Evolutionary conservation across 441 rosid species (phyloP), one percentile per base, ranked within the genome.

Genomic region (Eutrema salsugineum): DNA sequence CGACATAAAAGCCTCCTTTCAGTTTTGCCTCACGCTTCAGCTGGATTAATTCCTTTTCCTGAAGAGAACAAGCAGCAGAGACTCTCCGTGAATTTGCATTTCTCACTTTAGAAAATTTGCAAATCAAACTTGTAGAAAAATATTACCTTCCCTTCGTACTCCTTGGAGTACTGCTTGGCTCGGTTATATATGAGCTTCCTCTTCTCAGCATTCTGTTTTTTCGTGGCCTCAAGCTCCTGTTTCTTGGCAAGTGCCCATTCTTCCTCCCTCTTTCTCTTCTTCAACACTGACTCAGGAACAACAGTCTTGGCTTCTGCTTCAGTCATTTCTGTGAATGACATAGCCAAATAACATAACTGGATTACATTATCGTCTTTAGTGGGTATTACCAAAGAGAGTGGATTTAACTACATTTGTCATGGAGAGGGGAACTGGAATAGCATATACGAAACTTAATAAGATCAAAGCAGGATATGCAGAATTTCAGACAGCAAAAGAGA

Each of bases 1-100:
- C 84, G 1, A 89, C 97, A 78, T 89, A 91, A 58, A 87, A 89
- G 0, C 93, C 95, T 11, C 95, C 91, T 64, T 88, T 89, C 72
- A 89, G 63, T 73, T 86, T 91, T 0, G 97, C 97, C 77, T 89
- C 90, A 2, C 95, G 82, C 88, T 87, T 89, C 77, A 91, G 57
- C 35, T 49, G 69, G 67, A 86, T 85, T 44, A 87, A 43, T 62
- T 89, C 87, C 42, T 58, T 85, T 36, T 88, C 88, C 88, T 81
- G 53, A 38, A 38, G 6, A 11, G 11, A 28, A 43, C 0, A 60
- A 1, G 14, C 3, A 32, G 27, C 50, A 11, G 8, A 6, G 51
- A 49, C 12, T 44, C 14, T 20, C 47, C 5, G 71, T 33, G 19
- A n/a, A 11, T 11, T 48, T 15, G 16, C 16, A 14, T 27, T 53